Evolutionary conservation across 257 asterid genomes (phyloP).

Genomic region (Fraxinus americana): DNA sequence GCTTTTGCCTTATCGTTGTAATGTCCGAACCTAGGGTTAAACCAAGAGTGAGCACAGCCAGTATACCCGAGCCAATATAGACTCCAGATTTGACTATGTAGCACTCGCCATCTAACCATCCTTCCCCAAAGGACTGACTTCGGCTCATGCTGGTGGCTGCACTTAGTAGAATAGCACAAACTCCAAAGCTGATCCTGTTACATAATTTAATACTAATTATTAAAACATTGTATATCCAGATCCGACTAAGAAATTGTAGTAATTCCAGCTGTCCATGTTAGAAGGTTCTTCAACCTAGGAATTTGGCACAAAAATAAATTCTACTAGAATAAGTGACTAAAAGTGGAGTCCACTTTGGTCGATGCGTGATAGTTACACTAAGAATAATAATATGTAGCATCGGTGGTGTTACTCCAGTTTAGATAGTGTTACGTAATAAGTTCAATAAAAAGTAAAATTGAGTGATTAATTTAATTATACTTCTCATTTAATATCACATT

Average conservation of each 20-base stretch:
- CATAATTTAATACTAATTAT: background rate
- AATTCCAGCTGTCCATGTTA: constrained; percentile 40
- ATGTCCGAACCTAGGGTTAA: constrained; percentile 46
- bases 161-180: constrained; percentile 46
- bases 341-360: no score
- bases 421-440: no score
- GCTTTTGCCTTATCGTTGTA: constrained; percentile 26
- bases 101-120: constrained; percentile 89
- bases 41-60: constrained; percentile 48
- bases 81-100: constrained; percentile 76
- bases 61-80: constrained; percentile 51
- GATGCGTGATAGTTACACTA: no score
- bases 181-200: constrained; percentile 74
- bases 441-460: no score
- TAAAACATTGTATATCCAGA: background rate
- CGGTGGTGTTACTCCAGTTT: no score
- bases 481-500: no score
- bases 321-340: background rate
- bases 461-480: no score
- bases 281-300: constrained; percentile 23
- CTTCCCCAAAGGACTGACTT: constrained; percentile 65
- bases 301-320: background rate
- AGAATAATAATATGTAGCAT: no score
- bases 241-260: background rate
- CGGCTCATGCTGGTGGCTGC: constrained; percentile 73